Conservation (phyloP, 768 basidiomycete genomes). For the Chalciporus pseudorubinellus region DNA sequence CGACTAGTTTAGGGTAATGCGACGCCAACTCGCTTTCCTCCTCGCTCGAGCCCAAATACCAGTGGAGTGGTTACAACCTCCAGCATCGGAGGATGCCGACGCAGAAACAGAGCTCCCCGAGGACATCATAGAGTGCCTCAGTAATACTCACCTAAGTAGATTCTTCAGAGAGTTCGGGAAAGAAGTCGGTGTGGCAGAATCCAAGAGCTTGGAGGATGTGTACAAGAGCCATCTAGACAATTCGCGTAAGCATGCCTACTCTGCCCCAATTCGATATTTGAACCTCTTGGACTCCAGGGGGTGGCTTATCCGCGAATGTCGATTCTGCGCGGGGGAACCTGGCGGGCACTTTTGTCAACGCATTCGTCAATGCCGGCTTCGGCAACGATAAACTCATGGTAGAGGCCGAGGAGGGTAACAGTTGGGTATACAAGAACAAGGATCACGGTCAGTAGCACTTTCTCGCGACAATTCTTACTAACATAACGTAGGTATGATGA, state of each 20-base stretch:
- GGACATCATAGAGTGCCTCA: slow-evolving; percentile 81
- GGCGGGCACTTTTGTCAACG: slow-evolving; percentile 97
- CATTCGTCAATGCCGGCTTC: slow-evolving; percentile 97
- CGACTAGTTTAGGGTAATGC: slow-evolving; percentile 63
- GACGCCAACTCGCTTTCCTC: slow-evolving; percentile 90
- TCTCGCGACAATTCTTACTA: neutral
- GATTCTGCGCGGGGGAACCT: slow-evolving; percentile 94
- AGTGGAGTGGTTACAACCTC: slow-evolving; percentile 79
- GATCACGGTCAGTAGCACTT: slow-evolving; percentile 71
- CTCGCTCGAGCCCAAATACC: slow-evolving; percentile 92
- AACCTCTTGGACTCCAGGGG: slow-evolving; percentile 39
- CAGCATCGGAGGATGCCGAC: slow-evolving; percentile 47
- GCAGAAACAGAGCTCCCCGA: slow-evolving; percentile 70
- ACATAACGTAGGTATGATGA: slow-evolving; percentile 76
- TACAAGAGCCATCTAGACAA: slow-evolving; percentile 97
- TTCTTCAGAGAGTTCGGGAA: slow-evolving; percentile 92
- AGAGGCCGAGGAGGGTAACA: slow-evolving; percentile 91
- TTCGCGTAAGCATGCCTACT: slow-evolving; percentile 52
- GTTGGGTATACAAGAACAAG: slow-evolving; percentile 99
- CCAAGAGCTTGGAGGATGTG: slow-evolving; percentile 93
- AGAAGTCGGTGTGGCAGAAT: slow-evolving; percentile 85
- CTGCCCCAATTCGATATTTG: neutral
- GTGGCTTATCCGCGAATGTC: slow-evolving; percentile 68
- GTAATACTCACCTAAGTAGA: slow-evolving; percentile 78
- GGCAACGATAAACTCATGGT: slow-evolving; percentile 99